Percentiles rank a stretch among this genome's conserved stretches.
Conservation (phyloP, 2,329 filamentous ascomycete species). For the Trichoderma sp. region DNA sequence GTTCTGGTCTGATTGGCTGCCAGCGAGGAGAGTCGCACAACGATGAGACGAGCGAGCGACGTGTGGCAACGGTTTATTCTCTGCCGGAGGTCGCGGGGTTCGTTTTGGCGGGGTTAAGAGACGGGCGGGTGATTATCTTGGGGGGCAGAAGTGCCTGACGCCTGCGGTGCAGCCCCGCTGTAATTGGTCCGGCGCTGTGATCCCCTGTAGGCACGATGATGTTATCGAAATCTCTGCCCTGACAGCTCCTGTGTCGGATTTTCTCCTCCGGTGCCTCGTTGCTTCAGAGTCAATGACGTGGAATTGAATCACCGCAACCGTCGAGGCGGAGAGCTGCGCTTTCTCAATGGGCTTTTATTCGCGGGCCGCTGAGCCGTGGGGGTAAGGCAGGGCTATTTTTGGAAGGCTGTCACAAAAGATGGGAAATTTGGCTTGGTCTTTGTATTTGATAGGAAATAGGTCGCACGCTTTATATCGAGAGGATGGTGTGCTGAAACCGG, state of each 20-base stretch:
- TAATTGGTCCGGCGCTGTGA: conserved; percentile 16
- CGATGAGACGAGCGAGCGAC: not conserved
- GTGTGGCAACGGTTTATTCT: conserved; percentile 12
- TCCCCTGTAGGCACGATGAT: conserved; percentile 12
- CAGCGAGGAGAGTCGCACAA: not conserved
- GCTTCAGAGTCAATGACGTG: conserved; percentile 21
- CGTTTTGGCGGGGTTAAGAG: conserved; percentile 17
- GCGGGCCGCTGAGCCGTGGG: not conserved
- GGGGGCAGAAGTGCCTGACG: not conserved
- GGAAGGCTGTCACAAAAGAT: not conserved
- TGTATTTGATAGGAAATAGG: not conserved
- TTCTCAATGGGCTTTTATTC: not conserved
- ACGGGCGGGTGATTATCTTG: not conserved
- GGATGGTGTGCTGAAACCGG: conserved; percentile 6
- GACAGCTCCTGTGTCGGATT: conserved; percentile 10
- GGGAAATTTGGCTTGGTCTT: not conserved
- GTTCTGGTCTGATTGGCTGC: not conserved
- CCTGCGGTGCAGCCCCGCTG: not conserved
- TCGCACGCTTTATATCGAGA: not conserved
- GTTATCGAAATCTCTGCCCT: conserved; percentile 20
- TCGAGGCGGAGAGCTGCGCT: not conserved
- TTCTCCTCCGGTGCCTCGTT: conserved; percentile 5
- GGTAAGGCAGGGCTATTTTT: conserved; percentile 1
- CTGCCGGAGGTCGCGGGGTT: conserved; percentile 26
- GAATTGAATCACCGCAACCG: conserved; percentile 17